Conservation (phyloP, 768 basidiomycete species). For the Leucocoprinus sp. region DNA sequence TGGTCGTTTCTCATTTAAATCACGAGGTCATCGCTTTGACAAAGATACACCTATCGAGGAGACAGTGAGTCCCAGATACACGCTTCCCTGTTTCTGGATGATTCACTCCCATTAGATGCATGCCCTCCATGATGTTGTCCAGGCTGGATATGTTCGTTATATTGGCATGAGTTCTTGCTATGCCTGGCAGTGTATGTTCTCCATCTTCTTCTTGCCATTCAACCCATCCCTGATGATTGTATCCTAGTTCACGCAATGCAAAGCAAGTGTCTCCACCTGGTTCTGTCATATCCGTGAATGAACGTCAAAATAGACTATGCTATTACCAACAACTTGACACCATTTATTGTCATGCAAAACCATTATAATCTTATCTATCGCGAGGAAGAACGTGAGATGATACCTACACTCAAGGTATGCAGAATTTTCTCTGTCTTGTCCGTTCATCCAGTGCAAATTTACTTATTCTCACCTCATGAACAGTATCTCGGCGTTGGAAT, state of each 20-base stretch:
- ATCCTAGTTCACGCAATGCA: conserved; percentile 46
- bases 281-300: background rate
- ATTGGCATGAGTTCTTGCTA: conserved; percentile 51
- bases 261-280: conserved; percentile 24
- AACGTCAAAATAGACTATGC: conserved; percentile 40
- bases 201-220: background rate
- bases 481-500: conserved; percentile 45
- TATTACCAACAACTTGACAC: conserved; percentile 45
- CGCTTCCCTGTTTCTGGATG: too few species aligned
- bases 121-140: conserved; percentile 61
- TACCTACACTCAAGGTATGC: conserved; percentile 45
- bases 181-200: conserved; percentile 43
- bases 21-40: conserved; percentile 48
- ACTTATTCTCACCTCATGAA: conserved; percentile 1
- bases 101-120: conserved; percentile 39
- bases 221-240: background rate
- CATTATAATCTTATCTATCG: conserved; percentile 54
- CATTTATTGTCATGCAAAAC: conserved; percentile 68
- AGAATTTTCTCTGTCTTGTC: background rate
- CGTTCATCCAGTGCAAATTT: background rate
- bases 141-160: conserved; percentile 55
- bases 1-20: background rate
- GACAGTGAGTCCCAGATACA: conserved; percentile 25
- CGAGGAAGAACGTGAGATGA: conserved; percentile 61
- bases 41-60: conserved; percentile 50